Evolutionary conservation across 805 yeast genomes (phyloP).

Genomic region (Starmerella vaccinii): DNA sequence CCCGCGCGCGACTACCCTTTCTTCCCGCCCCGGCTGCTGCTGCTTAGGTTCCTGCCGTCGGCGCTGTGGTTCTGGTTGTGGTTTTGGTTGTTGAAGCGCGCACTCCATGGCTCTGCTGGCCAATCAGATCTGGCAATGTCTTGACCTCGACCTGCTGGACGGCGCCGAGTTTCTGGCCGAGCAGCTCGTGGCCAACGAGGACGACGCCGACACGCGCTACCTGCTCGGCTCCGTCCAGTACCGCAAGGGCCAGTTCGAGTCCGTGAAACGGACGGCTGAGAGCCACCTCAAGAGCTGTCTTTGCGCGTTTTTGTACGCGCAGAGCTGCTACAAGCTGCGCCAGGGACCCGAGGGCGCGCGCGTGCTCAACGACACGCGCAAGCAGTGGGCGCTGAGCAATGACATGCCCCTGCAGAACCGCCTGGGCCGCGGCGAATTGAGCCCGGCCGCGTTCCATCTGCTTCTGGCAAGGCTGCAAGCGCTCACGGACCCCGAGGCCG

Average conservation of each 20-base stretch:
- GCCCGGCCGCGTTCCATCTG: slow-evolving; percentile 51
- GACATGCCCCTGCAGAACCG: slow-evolving; percentile 15
- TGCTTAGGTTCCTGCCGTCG: too few relatives aligned
- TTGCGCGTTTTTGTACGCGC: slow-evolving; percentile 65
- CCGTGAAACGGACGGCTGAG: slow-evolving; percentile 33
- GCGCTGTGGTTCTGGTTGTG: too few relatives aligned
- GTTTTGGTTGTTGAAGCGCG: not conserved
- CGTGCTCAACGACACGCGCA: slow-evolving; percentile 32
- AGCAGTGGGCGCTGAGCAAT: slow-evolving; percentile 16
- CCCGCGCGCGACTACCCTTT: not conserved
- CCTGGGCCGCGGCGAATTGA: slow-evolving; percentile 18
- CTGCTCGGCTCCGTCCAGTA: slow-evolving; percentile 59
- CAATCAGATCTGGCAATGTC: slow-evolving; percentile 53
- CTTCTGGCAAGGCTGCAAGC: slow-evolving; percentile 60
- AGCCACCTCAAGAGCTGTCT: slow-evolving; percentile 52
- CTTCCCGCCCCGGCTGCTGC: too few relatives aligned
- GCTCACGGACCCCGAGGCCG: slow-evolving; percentile 46
- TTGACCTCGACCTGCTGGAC: slow-evolving; percentile 56
- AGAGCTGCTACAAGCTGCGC: slow-evolving; percentile 49
- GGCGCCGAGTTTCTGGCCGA: slow-evolving; percentile 87
- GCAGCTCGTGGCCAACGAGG: slow-evolving; percentile 55
- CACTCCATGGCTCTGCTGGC: slow-evolving; percentile 25
- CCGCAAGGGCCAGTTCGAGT: slow-evolving; percentile 49
- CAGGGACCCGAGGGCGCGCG: slow-evolving; percentile 52
- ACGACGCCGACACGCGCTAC: slow-evolving; percentile 51